These are phyloP conservation scores for Anthostomella pinea DNA, from an alignment of 2,329 filamentous ascomycete species.

Conservation along the genomic window DNA sequence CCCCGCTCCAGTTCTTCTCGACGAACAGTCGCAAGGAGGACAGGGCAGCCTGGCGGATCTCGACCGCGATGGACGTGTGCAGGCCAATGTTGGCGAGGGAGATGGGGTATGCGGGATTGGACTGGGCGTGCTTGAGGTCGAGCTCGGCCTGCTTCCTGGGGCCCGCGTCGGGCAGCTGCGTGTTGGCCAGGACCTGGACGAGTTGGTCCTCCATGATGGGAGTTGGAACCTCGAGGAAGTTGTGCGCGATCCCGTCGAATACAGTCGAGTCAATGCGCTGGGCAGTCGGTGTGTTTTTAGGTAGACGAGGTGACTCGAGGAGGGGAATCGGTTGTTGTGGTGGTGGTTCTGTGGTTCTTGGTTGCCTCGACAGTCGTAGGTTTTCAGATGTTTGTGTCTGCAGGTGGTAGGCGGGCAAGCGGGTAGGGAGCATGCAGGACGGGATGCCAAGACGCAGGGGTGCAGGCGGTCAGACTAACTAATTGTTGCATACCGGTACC, in stretches of 20 bases:
- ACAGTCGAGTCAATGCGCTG: not conserved
- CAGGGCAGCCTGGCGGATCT: constrained; percentile 80
- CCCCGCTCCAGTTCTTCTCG: constrained; percentile 76
- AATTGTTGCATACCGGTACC: too few species aligned
- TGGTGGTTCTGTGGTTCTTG: constrained; percentile 2
- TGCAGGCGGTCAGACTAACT: constrained; percentile 1
- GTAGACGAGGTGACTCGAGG: not conserved
- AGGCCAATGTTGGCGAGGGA: constrained; percentile 78
- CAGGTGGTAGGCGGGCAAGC: not conserved
- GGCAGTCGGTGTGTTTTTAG: too few species aligned
- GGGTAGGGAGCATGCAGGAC: too few species aligned
- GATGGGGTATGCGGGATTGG: constrained; percentile 69
- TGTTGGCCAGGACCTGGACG: constrained; percentile 81
- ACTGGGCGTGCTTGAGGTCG: constrained; percentile 70
- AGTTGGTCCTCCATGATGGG: constrained; percentile 83
- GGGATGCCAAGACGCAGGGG: too few species aligned
- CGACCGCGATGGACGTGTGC: constrained; percentile 68
- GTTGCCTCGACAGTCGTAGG: constrained; percentile 10
- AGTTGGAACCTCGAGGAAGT: constrained; percentile 3
- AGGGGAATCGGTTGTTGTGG: not conserved
- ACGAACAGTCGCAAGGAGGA: constrained; percentile 80
- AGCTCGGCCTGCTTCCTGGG: constrained; percentile 84
- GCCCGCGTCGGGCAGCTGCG: constrained; percentile 72
- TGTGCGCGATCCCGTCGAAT: constrained; percentile 8
- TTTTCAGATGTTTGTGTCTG: not conserved